These are phyloP conservation scores for Malus hybrid DNA, from an alignment of 331 rosid species.

Conservation along the genomic window DNA sequence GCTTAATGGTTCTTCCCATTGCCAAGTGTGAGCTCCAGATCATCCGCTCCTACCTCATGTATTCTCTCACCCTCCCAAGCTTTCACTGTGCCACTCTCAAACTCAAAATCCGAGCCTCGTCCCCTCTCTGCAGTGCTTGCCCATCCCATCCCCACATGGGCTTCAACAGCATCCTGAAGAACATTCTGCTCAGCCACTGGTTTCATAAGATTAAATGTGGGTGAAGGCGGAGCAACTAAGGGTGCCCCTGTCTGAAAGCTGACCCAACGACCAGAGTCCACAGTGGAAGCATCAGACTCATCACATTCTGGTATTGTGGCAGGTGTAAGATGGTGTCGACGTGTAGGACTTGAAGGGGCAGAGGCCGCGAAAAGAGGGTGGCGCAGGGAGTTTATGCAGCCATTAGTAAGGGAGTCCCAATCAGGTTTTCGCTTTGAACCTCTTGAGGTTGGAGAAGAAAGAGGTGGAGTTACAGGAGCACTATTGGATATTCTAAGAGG, in stretches of 20 bases:
- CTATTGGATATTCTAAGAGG: conserved; percentile 87
- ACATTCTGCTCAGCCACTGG: conserved; percentile 51
- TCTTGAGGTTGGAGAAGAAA: conserved; percentile 81
- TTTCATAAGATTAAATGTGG: conserved; percentile 80
- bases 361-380: conserved; percentile 79
- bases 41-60: conserved; percentile 89
- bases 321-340: conserved; percentile 59
- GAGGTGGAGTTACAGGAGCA: conserved; percentile 95
- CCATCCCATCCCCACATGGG: conserved; percentile 54
- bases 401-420: conserved; percentile 55
- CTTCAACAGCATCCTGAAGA: conserved; percentile 34
- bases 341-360: conserved; percentile 88
- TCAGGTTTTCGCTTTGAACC: conserved; percentile 74
- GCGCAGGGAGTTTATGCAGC: conserved; percentile 46
- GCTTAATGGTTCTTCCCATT: conserved; percentile 51
- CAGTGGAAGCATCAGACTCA: conserved; percentile 89
- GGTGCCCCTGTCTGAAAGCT: conserved; percentile 62
- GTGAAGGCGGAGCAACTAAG: conserved; percentile 75
- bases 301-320: conserved; percentile 90
- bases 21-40: conserved; percentile 87
- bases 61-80: conserved; percentile 99
- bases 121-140: conserved; percentile 42
- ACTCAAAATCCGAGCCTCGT: conserved; percentile 73
- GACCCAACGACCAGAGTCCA: conserved; percentile 93
- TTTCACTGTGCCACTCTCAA: conserved; percentile 79